Evolutionary conservation across 2,329 filamentous ascomycete genomes (phyloP), one percentile per base, ranked within the genome.

Genomic region (Ceratocystis lukuohia): DNA sequence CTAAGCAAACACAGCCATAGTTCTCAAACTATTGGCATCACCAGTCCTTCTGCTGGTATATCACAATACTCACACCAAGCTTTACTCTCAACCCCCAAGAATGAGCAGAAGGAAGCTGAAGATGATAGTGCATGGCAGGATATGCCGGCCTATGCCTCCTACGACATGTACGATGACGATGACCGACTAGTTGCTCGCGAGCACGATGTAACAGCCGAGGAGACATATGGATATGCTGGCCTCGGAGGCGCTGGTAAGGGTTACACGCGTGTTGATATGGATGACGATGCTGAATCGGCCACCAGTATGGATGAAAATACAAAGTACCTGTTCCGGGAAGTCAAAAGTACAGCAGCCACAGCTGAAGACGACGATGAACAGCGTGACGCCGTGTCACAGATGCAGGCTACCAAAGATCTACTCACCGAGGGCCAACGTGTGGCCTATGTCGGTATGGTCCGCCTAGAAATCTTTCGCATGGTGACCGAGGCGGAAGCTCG

Each of bases 301-400:
- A 99, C 91, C 2, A 97, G 93, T 77, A 85, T 99, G 85, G 94
- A 99, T 73, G 94, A 99, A 67, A 93, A 97, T 72, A 99, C 94
- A 0, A 86, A 91, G 66, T 99, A 99, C 74, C 81, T 99, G 2
- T 99, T 99, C 79, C 93, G 90, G 70, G 86, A 91, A 68, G 76
- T 80, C 15, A 80, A 80, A 65, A 81, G 79, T 57, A 87, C 81
- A 2, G 82, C 77, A 71, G 83, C 81, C 67, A 79, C 79, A 25
- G 87, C 86, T 46, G 83, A 86, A 63, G 83, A 86, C 61, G 89
- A 92, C 28, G 92, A 96, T 28, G 90, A 94, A 65, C 86, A 89
- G 68, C 84, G 92, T 65, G 94, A 97, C 75, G 85, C 92, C 3
- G 77, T 96, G 50, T 87, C 88, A 62, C 94, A 99, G 75, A 88